Base-by-base conservation (phyloP, 257 asterid species). In the Solanum infundibuliforme region DNA sequence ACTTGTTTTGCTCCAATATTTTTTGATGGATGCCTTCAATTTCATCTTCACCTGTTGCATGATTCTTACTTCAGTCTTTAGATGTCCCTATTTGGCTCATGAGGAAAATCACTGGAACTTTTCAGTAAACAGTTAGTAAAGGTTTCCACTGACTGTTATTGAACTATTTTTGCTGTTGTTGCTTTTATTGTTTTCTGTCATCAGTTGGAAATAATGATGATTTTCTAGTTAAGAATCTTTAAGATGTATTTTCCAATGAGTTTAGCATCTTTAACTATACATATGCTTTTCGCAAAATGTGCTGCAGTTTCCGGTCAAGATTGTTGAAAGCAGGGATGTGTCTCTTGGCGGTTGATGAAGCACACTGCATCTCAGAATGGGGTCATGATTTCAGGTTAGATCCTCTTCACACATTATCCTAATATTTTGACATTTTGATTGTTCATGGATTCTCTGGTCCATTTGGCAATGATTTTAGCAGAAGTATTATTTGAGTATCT, bases 281-380 rank as follows among this genome's bases (percentile, higher is more conserved):
- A 20, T 62, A n/a, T 88, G 87, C 55, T 31, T 85, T 31, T 62
- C 38, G 25, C 23, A 39, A 23, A 52, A 86, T 66, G 38, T 87
- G 60, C 52, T 91, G 93, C 98, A 96, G 99, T 91, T 96, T 96
- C 91, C 94, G 98, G 98, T 90, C 96, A 87, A 93, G 93, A 88
- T 88, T 96, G 91, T 92, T 91, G 41, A 88, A 90, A 69, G 89
- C 91, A 7, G 99, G 99, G 89, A 93, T 96, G 74, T 93, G 98
- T 89, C 94, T 96, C 79, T 87, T 96, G 92, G 98, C 99, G 89
- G 98, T 96, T 91, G 99, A 96, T 85, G 99, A 96, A 92, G 99
- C 98, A 86, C 99, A 96, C 88, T 96, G 98, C 93, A 96, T 96
- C 89, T 96, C 99, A 34, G 98, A 96, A 91, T 96, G 99, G 99